A percentile compares a stretch with the other conserved stretches of the same genome.
These are phyloP conservation scores for Naganishia onofrii DNA, from an alignment of 768 basidiomycete species.

Conservation along the genomic window DNA sequence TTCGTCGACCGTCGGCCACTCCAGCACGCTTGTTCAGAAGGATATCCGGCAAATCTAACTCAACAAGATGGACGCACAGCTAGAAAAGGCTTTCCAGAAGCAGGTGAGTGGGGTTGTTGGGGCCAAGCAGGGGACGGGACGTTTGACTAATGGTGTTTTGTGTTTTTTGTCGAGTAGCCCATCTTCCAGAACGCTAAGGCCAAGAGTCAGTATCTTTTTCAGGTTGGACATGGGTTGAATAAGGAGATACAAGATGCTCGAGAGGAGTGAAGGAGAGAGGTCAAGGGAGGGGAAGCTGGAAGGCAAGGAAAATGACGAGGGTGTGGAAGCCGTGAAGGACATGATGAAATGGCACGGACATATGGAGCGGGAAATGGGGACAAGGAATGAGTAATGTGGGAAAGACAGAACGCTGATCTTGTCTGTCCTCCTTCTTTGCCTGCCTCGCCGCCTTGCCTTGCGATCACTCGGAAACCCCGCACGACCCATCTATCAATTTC, in stretches of 20 bases:
- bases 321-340: not conserved
- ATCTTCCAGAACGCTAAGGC: slow-evolving; percentile 97
- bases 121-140: not conserved
- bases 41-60: slow-evolving; percentile 9
- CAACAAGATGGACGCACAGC: slow-evolving; percentile 1
- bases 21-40: not conserved
- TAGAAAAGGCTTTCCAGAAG: slow-evolving; percentile 9
- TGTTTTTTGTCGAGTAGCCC: slow-evolving; percentile 63
- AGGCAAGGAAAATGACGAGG: not conserved
- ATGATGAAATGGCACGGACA: not conserved
- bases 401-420: slow-evolving; percentile 3
- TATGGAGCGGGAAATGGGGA: not conserved
- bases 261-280: not conserved
- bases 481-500: not conserved
- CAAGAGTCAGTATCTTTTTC: slow-evolving; percentile 65
- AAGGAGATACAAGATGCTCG: not conserved
- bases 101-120: not conserved
- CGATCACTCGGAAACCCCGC: not conserved
- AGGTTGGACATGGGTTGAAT: not conserved
- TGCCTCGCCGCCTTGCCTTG: not conserved
- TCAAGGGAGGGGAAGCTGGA: not conserved
- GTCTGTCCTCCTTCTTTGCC: not conserved
- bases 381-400: not conserved
- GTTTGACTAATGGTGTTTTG: not conserved
- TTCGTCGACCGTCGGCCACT: not conserved